Evolutionary conservation across 176 grass and related monocot species (phyloP), one percentile per base, ranked within the genome.

Genomic region (Tillandsia leiboldiana): DNA sequence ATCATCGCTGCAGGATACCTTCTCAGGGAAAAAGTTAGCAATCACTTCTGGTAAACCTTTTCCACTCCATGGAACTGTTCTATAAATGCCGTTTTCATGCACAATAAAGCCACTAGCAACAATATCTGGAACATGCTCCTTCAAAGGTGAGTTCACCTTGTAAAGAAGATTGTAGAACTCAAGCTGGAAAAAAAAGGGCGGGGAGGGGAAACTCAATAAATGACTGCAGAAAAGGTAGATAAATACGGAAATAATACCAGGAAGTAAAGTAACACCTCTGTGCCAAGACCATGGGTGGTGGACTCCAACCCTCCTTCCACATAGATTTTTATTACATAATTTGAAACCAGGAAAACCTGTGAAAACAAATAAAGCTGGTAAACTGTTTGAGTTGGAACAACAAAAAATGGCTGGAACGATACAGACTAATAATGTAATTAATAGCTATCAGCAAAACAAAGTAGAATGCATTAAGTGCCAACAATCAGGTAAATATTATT

Each of bases 31-130:
- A 77, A 74, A 81, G 51, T 81, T 87, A 59, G 63, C 70, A 69
- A 93, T 76, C 71, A 88, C 63, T 75, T 85, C 82, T 53, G 89
- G 89, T 49, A 93, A 62, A 68, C 75, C 84, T 83, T 87, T 99
- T 63, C 94, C 94, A 67, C 92, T 80, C 94, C 94, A 97, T 70
- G 75, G 86, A 70, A 90, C 79, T 73, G 82, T 90, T 79, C 71
- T 78, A 65, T 83, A 77, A 17, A 66, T 57, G 42, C 70, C 86
- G 75, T 85, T 82, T 70, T 86, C 71, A 57, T 76, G 72, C 53
- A 87, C 76, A 72, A 97, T 77, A 85, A 97, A 90, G 52, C 94
- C 94, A 82, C 89, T 93, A 29, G 94, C 94, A 49, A 99, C 73
- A 64, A 99, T 78, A 63, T 87, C 72, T 27, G 94, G 94, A 67